These are phyloP conservation scores for Sporisorium iseilematis-ciliati DNA, from an alignment of 1,284 basidiomycete genomes.

Conservation along the genomic window DNA sequence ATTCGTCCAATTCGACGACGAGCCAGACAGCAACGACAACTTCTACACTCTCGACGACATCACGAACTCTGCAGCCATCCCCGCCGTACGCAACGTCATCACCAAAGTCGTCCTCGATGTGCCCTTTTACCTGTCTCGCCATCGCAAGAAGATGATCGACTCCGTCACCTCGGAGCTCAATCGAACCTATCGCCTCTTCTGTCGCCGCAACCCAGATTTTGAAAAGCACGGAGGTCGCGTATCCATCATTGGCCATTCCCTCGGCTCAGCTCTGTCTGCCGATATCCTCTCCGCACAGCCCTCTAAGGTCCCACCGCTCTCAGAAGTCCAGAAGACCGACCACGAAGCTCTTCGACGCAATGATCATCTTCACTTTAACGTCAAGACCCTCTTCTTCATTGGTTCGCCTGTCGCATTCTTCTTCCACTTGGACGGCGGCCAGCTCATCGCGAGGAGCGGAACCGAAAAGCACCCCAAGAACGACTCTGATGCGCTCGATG, in stretches of 20 bases:
- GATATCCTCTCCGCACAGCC: constrained; percentile 75
- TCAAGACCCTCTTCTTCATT: constrained; percentile 73
- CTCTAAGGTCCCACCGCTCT: constrained; percentile 70
- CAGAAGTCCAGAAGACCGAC: constrained; percentile 15
- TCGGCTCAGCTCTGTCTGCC: constrained; percentile 74
- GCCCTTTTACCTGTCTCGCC: constrained; percentile 71
- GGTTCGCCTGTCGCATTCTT: constrained; percentile 75
- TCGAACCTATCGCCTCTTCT: constrained; percentile 74
- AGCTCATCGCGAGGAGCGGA: constrained; percentile 73
- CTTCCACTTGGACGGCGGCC: constrained; percentile 73
- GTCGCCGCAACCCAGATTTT: constrained; percentile 73
- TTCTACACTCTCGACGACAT: constrained; percentile 71
- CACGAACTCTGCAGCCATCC: constrained; percentile 54
- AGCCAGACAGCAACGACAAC: constrained; percentile 70
- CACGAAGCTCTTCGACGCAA: constrained; percentile 27
- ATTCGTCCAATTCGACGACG: constrained; percentile 67
- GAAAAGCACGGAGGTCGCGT: constrained; percentile 71
- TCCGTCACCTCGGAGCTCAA: constrained; percentile 69
- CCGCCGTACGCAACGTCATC: constrained; percentile 58
- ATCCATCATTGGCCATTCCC: constrained; percentile 71
- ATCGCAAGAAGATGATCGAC: constrained; percentile 72
- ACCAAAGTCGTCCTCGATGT: constrained; percentile 72
- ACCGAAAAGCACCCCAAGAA: constrained; percentile 70
- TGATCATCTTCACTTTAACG: constrained; percentile 69
- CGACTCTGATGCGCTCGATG: constrained; percentile 68